Base-by-base conservation (phyloP, 2,329 filamentous ascomycete genomes). In the Pseudocercospora musae region DNA sequence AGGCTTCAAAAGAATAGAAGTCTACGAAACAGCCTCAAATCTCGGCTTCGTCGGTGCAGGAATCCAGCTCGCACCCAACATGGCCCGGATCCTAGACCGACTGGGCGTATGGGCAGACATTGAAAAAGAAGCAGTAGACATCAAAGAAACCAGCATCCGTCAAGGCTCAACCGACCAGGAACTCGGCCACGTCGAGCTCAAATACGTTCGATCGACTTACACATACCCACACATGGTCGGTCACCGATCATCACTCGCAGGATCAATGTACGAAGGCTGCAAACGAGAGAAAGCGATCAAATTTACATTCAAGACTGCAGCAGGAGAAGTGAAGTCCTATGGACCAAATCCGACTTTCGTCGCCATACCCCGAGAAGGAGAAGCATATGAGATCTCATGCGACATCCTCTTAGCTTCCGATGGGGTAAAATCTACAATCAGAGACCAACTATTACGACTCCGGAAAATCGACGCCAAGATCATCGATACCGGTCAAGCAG, bases 31-130 rank as follows among this genome's bases (percentile, higher is more conserved):
- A 37, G 90, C 90, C 0, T 85, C 87, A 4, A 84, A 86, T 67
- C 82, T 94, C 3, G 90, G 90, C 4, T 94, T 94, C 70, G 90
- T 94, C 0, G 91, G 91, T 23, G 91, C 91, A 1, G 91, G 91
- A 4, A 94, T 95, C 67, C 91, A 96, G 74, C 81, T 94, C 62
- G 89, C 91, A 0, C 91, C 91, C 0, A 96, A 95, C 68, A 89
- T 94, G 83, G 87, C 88, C 3, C 84, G 89, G 1, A 89, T 95
- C 8, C 81, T 95, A 11, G 87, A 91, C 71, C 80, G 82, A 13
- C 78, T 93, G 42, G 90, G 88, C 9, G 89, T 89, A 62, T 94
- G 90, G 90, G 77, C 82, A 18, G 80, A 82, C 15, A 91, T 95
- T 65, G 85, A 85, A 66, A 82, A 80, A 40, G 89, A 92, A 73